These are phyloP conservation scores for Rachicladosporium sp. DNA, from an alignment of 2,329 filamentous ascomycete species.

Conservation along the genomic window DNA sequence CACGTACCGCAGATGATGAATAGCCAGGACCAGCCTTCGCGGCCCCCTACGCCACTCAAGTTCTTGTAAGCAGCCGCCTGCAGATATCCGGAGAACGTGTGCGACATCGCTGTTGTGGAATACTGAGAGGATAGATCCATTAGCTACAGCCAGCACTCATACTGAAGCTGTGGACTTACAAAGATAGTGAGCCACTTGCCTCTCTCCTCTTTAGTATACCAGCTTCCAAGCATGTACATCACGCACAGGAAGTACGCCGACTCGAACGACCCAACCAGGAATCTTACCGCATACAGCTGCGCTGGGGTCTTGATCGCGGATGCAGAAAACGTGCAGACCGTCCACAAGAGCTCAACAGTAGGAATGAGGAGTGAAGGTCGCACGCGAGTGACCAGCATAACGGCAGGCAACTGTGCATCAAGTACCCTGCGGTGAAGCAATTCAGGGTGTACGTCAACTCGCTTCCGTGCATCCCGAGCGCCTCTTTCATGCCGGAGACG, in stretches of 20 bases:
- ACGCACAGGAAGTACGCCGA: conserved; percentile 12
- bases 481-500: conserved; percentile 31
- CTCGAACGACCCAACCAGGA: conserved; percentile 13
- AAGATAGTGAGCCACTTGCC: conserved; percentile 4
- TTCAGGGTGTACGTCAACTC: conserved; percentile 21
- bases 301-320: conserved; percentile 25
- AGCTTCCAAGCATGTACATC: conserved; percentile 7
- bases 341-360: conserved; percentile 30
- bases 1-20: conserved; percentile 39
- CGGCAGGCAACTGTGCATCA: conserved; percentile 29
- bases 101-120: too few species aligned
- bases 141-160: too few species aligned
- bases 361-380: conserved; percentile 30
- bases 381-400: conserved; percentile 33
- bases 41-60: conserved; percentile 21
- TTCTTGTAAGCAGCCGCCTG: conserved; percentile 40
- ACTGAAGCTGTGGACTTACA: too few species aligned
- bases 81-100: conserved; percentile 41
- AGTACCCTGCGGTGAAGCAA: conserved; percentile 35
- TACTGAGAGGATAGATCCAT: too few species aligned
- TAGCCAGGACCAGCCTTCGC: conserved; percentile 39
- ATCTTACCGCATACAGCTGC: conserved; percentile 29
- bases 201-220: conserved; percentile 8
- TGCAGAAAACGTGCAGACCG: too few species aligned
- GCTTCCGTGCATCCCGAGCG: conserved; percentile 26